Conservation (phyloP, 2,329 filamentous ascomycete species). For the Fonsecaea erecta region DNA sequence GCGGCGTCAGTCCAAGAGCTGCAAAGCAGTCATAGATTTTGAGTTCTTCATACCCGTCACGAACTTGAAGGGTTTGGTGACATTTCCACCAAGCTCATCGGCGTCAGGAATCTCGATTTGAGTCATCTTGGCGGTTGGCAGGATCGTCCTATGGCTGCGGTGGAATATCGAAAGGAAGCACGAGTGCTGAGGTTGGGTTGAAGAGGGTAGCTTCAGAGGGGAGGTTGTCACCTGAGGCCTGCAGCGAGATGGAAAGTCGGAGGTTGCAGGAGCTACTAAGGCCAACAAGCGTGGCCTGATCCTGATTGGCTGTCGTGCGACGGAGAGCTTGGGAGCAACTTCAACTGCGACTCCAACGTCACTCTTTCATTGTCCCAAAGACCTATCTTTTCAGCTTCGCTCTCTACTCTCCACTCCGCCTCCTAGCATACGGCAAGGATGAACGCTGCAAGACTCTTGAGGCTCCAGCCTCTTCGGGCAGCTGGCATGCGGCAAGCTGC, state of each 20-base stretch:
- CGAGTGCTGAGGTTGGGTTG: background rate
- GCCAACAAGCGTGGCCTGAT: conserved; percentile 12
- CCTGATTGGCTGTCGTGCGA: conserved; percentile 23
- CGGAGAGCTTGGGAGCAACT: conserved; percentile 16
- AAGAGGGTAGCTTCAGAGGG: conserved; percentile 11
- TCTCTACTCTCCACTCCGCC: conserved; percentile 34
- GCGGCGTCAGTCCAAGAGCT: conserved; percentile 29
- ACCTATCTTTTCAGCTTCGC: conserved; percentile 1
- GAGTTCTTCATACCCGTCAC: conserved; percentile 44
- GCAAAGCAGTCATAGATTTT: conserved; percentile 24
- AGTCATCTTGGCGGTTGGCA: conserved; percentile 72
- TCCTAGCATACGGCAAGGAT: conserved; percentile 28
- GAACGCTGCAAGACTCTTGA: conserved; percentile 34
- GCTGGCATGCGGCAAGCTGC: conserved; percentile 34
- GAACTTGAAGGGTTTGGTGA: conserved; percentile 97
- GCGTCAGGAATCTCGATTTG: conserved; percentile 66
- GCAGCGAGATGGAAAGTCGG: conserved; percentile 20
- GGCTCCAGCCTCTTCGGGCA: conserved; percentile 36
- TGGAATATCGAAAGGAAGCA: conserved; percentile 23
- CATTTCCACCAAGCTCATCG: conserved; percentile 76
- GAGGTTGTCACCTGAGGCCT: conserved; percentile 30
- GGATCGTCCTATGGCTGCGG: conserved; percentile 44
- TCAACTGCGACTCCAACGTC: conserved; percentile 24
- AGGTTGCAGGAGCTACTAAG: conserved; percentile 22
- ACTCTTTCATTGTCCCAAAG: conserved; percentile 11